Evolutionary conservation across 1,284 basidiomycete genomes (phyloP), one percentile per base, ranked within the genome.

Genomic region (Vanrija humicola): DNA sequence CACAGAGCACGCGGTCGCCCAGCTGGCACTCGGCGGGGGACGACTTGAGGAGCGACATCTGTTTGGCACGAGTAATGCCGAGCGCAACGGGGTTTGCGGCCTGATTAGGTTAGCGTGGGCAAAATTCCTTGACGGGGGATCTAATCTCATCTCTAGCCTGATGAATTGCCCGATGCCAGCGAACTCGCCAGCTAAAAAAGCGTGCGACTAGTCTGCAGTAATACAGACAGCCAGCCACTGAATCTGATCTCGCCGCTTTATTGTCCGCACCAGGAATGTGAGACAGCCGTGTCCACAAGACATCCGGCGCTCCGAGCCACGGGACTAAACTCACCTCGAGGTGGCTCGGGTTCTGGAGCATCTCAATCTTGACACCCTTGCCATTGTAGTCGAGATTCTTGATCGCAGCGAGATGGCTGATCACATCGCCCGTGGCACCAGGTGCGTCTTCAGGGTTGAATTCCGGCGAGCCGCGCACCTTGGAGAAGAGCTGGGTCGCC

Each of bases 31-130:
- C 85, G 1, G 79, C 78, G 0, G 82, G 75, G 1, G 75, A 74
- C 25, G 73, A 73, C 70, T 86, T 87, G 51, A 93, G 80, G 14
- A 92, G 81, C 8, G 88, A 82, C 70, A 89, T 92, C 73, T 96
- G 92, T 72, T 95, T 90, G 2, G 91, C 91, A 25, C 92, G 85
- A 5, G 90, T 90, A 76, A 94, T 91, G 0, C 91, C 91, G 3
- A 92, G 75, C 0, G 88, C 90, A 40, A 93, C 85, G 1, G 91
- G 88, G 64, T 88, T 89, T 53, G 89, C 83, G 0, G 91, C 90
- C 82, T 93, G 9, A 34, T 14, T 12, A 14, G 5, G 34, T 34
- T 34, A 34, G 34, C 34, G 34, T 34, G 87, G 7, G 21, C 21
- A 23, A 23, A 23, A 23, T 28, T 28, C 7, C 10, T 28, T 28